These are phyloP conservation scores for Rhodomyrtus tomentosa DNA, from an alignment of 345 rosid species.

Conservation along the genomic window DNA sequence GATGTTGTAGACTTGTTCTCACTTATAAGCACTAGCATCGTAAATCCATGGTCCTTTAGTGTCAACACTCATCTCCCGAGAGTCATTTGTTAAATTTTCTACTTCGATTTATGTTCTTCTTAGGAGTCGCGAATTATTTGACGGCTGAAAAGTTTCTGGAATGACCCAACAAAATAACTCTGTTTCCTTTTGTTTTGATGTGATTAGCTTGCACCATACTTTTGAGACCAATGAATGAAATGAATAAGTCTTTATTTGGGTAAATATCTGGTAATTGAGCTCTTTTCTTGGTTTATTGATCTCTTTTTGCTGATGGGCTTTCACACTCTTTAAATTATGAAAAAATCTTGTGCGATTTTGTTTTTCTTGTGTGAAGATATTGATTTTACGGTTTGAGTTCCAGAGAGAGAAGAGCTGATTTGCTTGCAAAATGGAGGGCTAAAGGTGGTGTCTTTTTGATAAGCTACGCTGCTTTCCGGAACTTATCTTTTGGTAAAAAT, in stretches of 20 bases:
- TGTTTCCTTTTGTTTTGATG: background rate
- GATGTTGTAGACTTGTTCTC: background rate
- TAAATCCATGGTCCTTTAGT: background rate
- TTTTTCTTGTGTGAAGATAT: background rate
- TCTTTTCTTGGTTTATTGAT: background rate
- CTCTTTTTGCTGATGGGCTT: background rate
- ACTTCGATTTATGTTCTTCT: background rate
- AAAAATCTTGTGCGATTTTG: background rate
- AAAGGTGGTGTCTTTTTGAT: slow-evolving; percentile 93
- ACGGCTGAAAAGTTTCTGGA: background rate
- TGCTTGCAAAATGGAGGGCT: slow-evolving; percentile 75
- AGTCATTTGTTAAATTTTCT: background rate
- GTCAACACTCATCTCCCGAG: background rate
- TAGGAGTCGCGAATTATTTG: background rate
- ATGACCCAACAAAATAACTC: background rate
- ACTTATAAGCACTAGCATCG: background rate
- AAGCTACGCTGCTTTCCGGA: slow-evolving; percentile 85
- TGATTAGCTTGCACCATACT: background rate
- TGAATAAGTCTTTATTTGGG: background rate
- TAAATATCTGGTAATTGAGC: background rate
- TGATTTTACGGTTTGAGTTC: slow-evolving; percentile 7
- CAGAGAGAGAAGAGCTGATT: slow-evolving; percentile 80
- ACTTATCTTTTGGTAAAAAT: slow-evolving; percentile 81
- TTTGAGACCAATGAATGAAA: background rate
- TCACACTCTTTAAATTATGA: background rate